Percentiles rank a stretch among this genome's conserved stretches.
Evolutionary conservation across 1,139 yeast species (phyloP).

Genomic region (Diutina catenulata): DNA sequence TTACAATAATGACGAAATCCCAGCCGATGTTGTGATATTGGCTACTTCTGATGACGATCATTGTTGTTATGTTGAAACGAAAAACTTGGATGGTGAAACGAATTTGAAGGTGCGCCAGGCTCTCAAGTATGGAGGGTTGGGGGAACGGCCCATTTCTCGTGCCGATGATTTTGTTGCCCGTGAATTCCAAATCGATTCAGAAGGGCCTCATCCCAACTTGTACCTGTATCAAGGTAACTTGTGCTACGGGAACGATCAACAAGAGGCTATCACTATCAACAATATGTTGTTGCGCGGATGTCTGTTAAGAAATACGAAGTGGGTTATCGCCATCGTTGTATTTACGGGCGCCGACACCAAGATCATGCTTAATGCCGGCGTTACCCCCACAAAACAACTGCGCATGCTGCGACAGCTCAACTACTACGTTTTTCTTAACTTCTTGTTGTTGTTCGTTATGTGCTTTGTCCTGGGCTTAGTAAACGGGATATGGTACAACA

Average conservation of each 20-base stretch:
- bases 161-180: conserved; percentile 34
- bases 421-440: conserved; percentile 37
- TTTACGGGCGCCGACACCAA: conserved; percentile 47
- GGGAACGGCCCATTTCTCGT: conserved; percentile 19
- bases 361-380: conserved; percentile 45
- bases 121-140: conserved; percentile 26
- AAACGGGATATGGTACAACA: conserved; percentile 37
- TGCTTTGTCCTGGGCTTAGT: conserved; percentile 43
- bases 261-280: conserved; percentile 26
- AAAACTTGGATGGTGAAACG: conserved; percentile 52
- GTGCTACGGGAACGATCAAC: conserved; percentile 17
- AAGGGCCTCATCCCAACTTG: conserved; percentile 44
- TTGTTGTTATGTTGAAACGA: conserved; percentile 46
- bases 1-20: conserved; percentile 45
- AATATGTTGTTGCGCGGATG: conserved; percentile 42
- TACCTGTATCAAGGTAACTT: conserved; percentile 43
- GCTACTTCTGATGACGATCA: conserved; percentile 43
- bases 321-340: conserved; percentile 41
- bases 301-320: conserved; percentile 39
- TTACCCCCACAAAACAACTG: conserved; percentile 46
- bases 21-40: conserved; percentile 41
- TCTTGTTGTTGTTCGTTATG: conserved; percentile 31
- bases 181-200: conserved; percentile 36
- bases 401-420: conserved; percentile 41
- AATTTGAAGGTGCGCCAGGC: conserved; percentile 44